phyloP scores from a whole-genome alignment of 192 early-diverging fungal genomes.

The Neocallimastix lanati region DNA sequence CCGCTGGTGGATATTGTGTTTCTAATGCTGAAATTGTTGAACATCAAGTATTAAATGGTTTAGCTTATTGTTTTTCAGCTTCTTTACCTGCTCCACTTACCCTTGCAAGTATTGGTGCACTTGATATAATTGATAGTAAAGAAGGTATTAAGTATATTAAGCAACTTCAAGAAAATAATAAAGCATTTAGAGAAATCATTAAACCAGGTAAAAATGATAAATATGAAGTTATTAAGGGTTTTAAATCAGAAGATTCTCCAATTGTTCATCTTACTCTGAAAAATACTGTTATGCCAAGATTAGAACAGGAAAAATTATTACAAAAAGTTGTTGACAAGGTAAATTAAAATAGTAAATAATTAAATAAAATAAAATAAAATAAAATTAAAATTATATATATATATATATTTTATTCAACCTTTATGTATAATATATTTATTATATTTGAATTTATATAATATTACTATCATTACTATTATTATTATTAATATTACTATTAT shows the following conservation, averaged over 20 bases:
- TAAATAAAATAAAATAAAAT: too few species aligned
- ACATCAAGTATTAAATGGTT: constrained; percentile 58
- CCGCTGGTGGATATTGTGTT: constrained; percentile 84
- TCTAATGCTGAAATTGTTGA: constrained; percentile 71
- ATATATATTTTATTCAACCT: too few species aligned
- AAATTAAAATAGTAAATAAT: neutral
- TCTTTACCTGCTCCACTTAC: constrained; percentile 85
- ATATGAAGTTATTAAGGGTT: neutral
- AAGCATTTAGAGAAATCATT: constrained; percentile 36
- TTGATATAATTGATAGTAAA: constrained; percentile 29
- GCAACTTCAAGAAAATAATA: constrained; percentile 41
- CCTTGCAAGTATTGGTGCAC: constrained; percentile 66
- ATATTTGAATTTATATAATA: too few species aligned
- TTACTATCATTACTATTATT: too few species aligned
- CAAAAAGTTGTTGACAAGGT: constrained; percentile 62
- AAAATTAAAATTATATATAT: too few species aligned
- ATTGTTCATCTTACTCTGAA: constrained; percentile 56
- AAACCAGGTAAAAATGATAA: constrained; percentile 20
- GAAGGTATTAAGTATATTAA: constrained; percentile 23
- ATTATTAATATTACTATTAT: too few species aligned
- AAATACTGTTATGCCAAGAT: neutral
- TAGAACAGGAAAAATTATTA: constrained; percentile 42
- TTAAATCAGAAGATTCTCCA: constrained; percentile 32
- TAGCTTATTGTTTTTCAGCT: constrained; percentile 83
- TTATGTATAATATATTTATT: too few species aligned